Percentiles rank a stretch among this genome's conserved stretches.
Evolutionary conservation across 768 basidiomycete species (phyloP).

Genomic region (Leccinum subtestaceum): DNA sequence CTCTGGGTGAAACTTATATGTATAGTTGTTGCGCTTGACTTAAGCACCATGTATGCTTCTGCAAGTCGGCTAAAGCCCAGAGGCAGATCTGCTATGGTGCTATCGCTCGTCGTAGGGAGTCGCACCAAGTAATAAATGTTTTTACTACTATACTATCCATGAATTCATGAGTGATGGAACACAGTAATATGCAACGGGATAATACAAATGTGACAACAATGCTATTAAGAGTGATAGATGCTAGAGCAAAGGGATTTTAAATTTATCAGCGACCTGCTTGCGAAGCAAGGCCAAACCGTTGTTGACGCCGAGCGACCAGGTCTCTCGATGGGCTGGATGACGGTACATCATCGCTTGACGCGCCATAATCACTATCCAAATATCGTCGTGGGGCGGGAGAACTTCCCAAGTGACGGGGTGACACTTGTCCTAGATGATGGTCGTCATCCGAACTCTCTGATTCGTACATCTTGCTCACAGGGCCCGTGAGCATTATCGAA

Average conservation of each 20-base stretch:
- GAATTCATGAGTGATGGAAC: conserved; percentile 1
- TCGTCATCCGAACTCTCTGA: conserved; percentile 60
- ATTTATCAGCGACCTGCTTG: conserved; percentile 7
- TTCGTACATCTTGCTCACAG: background rate
- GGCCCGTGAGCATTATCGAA: conserved; percentile 38
- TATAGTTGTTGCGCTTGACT: background rate
- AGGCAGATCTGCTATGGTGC: no score
- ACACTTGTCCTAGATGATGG: conserved; percentile 60
- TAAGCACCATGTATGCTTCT: no score
- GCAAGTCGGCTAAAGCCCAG: no score
- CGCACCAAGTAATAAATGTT: background rate
- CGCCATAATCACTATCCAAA: conserved; percentile 34
- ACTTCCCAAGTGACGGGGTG: conserved; percentile 57
- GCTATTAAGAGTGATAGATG: conserved; percentile 17
- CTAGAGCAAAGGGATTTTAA: conserved; percentile 9
- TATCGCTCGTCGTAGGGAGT: no score
- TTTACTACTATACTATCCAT: background rate
- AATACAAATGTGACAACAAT: conserved; percentile 25
- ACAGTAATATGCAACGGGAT: conserved; percentile 21
- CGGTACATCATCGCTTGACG: conserved; percentile 48
- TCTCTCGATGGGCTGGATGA: conserved; percentile 49
- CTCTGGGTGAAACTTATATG: conserved; percentile 2
- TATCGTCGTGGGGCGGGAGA: conserved; percentile 54
- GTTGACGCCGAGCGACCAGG: conserved; percentile 38
- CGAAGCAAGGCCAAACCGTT: conserved; percentile 27